These are phyloP conservation scores for Fragilariopsis cylindrus DNA, from an alignment of 108 stramenopile genomes.

Conservation along the genomic window DNA sequence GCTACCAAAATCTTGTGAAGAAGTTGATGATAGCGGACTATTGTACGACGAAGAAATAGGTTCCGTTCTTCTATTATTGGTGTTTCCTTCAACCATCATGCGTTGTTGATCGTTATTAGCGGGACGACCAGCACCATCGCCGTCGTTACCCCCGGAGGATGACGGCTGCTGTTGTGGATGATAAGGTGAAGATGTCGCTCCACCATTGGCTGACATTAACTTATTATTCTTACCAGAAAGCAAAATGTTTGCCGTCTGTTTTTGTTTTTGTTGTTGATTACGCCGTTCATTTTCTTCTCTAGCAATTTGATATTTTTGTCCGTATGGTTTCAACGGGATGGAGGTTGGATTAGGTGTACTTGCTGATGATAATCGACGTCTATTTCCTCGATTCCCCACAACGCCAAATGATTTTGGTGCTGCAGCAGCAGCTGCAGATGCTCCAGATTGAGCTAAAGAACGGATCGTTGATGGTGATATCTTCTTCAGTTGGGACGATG, in stretches of 20 bases:
- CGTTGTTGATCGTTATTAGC: neutral
- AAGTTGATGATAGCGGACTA: too few species aligned
- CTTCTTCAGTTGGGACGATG: neutral
- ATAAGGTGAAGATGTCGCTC: conserved; percentile 29
- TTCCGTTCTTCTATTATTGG: neutral
- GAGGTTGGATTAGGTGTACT: neutral
- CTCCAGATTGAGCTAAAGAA: conserved; percentile 4
- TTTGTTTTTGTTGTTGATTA: neutral
- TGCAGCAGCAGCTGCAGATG: conserved; percentile 5
- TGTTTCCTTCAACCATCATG: neutral
- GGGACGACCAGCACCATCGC: neutral
- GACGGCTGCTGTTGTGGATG: neutral
- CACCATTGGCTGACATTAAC: conserved; percentile 37
- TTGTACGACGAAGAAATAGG: neutral
- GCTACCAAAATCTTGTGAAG: too few species aligned
- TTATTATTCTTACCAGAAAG: conserved; percentile 1
- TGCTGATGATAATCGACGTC: neutral
- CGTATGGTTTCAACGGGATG: conserved; percentile 17
- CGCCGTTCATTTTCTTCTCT: conserved; percentile 12
- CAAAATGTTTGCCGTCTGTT: neutral
- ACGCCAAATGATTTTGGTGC: neutral
- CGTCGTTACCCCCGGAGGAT: neutral
- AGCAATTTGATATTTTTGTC: conserved; percentile 22
- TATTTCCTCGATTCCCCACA: neutral
- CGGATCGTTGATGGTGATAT: conserved; percentile 1